These are phyloP conservation scores for Phalaenopsis hybrid DNA, from an alignment of 116 monocot species.

Conservation along the genomic window DNA sequence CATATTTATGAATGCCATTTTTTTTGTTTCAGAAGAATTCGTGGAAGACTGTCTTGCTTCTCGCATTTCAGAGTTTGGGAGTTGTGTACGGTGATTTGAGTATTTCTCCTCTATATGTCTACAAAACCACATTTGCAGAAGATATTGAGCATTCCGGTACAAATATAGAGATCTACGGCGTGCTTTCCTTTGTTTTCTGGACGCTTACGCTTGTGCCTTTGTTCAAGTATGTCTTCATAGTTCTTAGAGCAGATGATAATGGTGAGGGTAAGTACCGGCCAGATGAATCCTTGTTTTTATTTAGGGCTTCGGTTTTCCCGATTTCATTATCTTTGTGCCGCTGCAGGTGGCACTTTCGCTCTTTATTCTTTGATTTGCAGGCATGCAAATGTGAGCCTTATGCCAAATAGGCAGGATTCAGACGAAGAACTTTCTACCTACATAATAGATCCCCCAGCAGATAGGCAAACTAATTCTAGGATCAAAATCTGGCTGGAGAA, in stretches of 20 bases:
- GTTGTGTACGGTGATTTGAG: slow-evolving; percentile 70
- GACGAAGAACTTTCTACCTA: slow-evolving; percentile 63
- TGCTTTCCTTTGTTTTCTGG: slow-evolving; percentile 62
- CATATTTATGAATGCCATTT: neutral
- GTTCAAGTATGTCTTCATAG: slow-evolving; percentile 67
- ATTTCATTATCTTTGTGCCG: neutral
- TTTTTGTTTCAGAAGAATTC: slow-evolving; percentile 40
- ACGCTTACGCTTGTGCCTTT: slow-evolving; percentile 62
- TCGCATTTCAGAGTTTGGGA: slow-evolving; percentile 62
- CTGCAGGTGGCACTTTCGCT: slow-evolving; percentile 61
- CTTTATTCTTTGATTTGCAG: slow-evolving; percentile 61
- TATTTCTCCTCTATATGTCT: slow-evolving; percentile 61
- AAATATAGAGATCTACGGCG: slow-evolving; percentile 58
- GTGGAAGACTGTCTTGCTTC: slow-evolving; percentile 44
- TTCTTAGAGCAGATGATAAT: slow-evolving; percentile 68
- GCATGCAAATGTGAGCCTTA: slow-evolving; percentile 49
- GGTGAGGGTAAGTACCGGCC: slow-evolving; percentile 34
- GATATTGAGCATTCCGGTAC: slow-evolving; percentile 46
- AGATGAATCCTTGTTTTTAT: neutral
- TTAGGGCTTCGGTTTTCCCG: neutral
- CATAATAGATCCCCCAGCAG: slow-evolving; percentile 23
- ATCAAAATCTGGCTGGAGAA: slow-evolving; percentile 45
- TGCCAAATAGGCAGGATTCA: slow-evolving; percentile 49
- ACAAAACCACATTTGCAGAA: slow-evolving; percentile 66
- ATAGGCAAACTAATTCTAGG: slow-evolving; percentile 16